Base-by-base conservation (phyloP, 2,329 filamentous ascomycete genomes). In the Talaromyces sp. region DNA sequence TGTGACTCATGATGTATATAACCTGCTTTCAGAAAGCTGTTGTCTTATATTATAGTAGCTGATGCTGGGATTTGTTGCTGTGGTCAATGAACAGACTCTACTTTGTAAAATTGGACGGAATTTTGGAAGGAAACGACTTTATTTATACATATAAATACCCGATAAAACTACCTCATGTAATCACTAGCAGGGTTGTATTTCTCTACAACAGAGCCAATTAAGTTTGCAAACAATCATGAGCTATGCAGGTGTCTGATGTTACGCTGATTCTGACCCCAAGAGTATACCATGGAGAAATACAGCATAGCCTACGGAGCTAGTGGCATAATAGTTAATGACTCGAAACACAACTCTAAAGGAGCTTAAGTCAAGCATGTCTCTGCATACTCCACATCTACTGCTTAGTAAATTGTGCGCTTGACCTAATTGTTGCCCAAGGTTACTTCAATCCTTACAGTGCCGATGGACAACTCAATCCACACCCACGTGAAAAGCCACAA, bases 1-100 rank as follows among this genome's bases (percentile, higher is more conserved):
- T 22, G 31, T 27, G 61, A 57, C 24, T 57, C 61, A 63, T 63
- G n/a, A 11, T 45, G 60, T 19, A 19, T n/a, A n/a, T 35, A 22
- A n/a, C 13, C 9, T 35, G 50, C 31, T 11, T n/a, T 37, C 2
- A 16, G 10, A 19, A 19, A 13, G 4, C 13, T 54, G 16, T 35
- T 2, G 27, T 54, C 8, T n/a, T 37, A 19, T 35, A 22, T 7
- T 35, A 35, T 54, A n/a, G 50, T 35, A 7, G 8, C 19, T 9
- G 7, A 52, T 9, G 3, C 13, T n/a, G 24, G 7, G 16, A 52
- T 19, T 35, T 54, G 16, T 52, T 24, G 16, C 48, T 33, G 27
- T 52, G 19, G 10, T 35, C 9, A n/a, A 11, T 54, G 14, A 35
- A 9, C 22, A 14, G 5, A n/a, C 11, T 24, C 33, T 39, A n/a